Evolutionary conservation across 495 filamentous ascomycete species (phyloP).

Genomic region (Penicillium parvum): DNA sequence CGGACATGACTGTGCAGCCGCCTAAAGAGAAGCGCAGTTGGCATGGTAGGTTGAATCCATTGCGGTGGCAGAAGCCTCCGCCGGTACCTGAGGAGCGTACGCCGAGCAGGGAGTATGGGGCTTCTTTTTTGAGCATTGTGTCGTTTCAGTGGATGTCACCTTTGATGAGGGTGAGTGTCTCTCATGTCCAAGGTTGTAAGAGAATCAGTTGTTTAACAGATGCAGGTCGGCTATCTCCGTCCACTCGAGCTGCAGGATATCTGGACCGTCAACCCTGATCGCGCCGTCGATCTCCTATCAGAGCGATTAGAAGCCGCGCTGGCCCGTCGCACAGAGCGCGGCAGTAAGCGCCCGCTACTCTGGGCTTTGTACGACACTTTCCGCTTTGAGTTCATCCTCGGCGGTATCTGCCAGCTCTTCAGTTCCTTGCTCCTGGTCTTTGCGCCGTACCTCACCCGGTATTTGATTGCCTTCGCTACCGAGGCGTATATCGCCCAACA

Average conservation of each 20-base stretch:
- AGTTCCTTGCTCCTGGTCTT: slow-evolving; percentile 68
- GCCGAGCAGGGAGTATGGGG: slow-evolving; percentile 49
- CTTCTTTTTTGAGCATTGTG: slow-evolving; percentile 49
- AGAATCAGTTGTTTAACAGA: background rate
- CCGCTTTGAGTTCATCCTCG: slow-evolving; percentile 77
- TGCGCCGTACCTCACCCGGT: slow-evolving; percentile 68
- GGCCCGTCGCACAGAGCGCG: slow-evolving; percentile 56
- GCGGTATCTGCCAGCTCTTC: slow-evolving; percentile 69
- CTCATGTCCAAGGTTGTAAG: background rate
- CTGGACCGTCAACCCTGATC: slow-evolving; percentile 78
- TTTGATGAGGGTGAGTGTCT: slow-evolving; percentile 48
- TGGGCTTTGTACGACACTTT: slow-evolving; percentile 87
- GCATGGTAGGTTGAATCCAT: slow-evolving; percentile 52
- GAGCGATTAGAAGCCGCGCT: slow-evolving; percentile 62
- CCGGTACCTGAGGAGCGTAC: slow-evolving; percentile 49
- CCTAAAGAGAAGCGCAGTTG: slow-evolving; percentile 39
- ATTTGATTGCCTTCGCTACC: slow-evolving; percentile 73
- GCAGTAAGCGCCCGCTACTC: slow-evolving; percentile 69
- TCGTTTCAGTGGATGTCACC: slow-evolving; percentile 61
- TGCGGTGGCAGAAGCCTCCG: slow-evolving; percentile 47
- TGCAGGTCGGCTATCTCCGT: slow-evolving; percentile 69
- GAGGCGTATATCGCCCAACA: slow-evolving; percentile 64
- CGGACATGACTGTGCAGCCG: slow-evolving; percentile 5
- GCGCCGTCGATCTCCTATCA: slow-evolving; percentile 64
- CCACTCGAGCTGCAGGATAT: slow-evolving; percentile 80